A percentile compares a stretch with the other conserved stretches of the same genome.
phyloP scores from a whole-genome alignment of 179 eudicot genomes.

The Patellifolia procumbens region DNA sequence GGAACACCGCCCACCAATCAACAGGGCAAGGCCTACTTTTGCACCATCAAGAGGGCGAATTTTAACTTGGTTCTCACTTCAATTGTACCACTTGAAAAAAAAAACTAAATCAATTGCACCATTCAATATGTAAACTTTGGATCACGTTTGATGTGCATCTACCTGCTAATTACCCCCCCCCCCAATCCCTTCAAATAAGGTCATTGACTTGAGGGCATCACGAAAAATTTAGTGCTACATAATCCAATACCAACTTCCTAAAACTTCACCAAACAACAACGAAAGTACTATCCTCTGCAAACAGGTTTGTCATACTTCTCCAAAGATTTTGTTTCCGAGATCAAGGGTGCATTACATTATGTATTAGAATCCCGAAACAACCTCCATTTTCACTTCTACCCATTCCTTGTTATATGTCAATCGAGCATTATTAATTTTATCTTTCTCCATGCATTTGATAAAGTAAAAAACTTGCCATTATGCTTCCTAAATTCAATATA shows the following conservation, averaged over 20 bases:
- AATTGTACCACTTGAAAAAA: background rate
- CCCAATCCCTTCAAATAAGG: background rate
- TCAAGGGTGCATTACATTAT: background rate
- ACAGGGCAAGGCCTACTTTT: background rate
- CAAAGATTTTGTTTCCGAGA: background rate
- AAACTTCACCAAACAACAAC: background rate
- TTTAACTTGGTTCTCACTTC: background rate
- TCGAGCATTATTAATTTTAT: background rate
- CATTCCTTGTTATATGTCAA: background rate
- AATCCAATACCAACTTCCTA: background rate
- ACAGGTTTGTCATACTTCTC: background rate
- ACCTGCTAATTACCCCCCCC: background rate
- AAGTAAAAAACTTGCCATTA: background rate
- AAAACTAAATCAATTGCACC: no score
- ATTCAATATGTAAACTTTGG: no score
- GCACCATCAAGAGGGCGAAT: background rate
- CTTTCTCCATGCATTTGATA: background rate
- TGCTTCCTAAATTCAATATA: no score
- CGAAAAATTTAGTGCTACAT: background rate
- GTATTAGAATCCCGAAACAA: background rate
- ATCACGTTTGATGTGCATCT: background rate
- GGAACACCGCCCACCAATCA: background rate
- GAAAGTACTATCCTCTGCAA: background rate
- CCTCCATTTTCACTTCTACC: background rate
- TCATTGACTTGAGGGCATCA: background rate